Conservation (phyloP, 495 filamentous ascomycete species). For the Xylona heveae region DNA sequence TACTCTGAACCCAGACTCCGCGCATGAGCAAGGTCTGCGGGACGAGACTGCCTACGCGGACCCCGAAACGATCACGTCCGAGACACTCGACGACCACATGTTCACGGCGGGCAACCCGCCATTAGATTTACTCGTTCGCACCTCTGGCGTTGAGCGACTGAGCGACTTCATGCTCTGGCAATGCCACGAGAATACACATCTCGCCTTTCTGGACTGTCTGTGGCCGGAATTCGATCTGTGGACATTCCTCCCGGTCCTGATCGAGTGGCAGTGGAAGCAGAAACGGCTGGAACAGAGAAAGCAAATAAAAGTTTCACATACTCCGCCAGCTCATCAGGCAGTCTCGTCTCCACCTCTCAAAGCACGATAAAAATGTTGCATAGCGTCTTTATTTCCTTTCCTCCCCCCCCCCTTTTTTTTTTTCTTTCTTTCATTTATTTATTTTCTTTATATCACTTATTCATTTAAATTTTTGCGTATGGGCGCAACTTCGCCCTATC, state of each 20-base stretch:
- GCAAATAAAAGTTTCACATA: too few species aligned
- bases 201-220: constrained; percentile 76
- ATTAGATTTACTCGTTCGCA: constrained; percentile 72
- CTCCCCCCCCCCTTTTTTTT: too few species aligned
- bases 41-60: constrained; percentile 22
- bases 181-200: constrained; percentile 74
- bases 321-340: too few species aligned
- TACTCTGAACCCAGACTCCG: constrained; percentile 25
- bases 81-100: constrained; percentile 58
- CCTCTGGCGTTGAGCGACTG: constrained; percentile 74
- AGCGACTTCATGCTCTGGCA: constrained; percentile 99
- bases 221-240: constrained; percentile 96
- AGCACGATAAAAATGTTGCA: too few species aligned
- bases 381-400: too few species aligned
- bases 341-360: too few species aligned
- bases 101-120: constrained; percentile 72
- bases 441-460: too few species aligned
- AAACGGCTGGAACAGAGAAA: constrained; percentile 29
- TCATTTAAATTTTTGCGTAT: too few species aligned
- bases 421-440: too few species aligned
- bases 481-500: too few species aligned
- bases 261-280: constrained; percentile 73
- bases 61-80: constrained; percentile 67
- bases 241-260: constrained; percentile 77
- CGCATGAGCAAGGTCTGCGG: constrained; percentile 11